A percentile compares a stretch with the other conserved stretches of the same genome.
These are phyloP conservation scores for Tothia fuscella DNA, from an alignment of 2,329 filamentous ascomycete genomes.

Conservation along the genomic window DNA sequence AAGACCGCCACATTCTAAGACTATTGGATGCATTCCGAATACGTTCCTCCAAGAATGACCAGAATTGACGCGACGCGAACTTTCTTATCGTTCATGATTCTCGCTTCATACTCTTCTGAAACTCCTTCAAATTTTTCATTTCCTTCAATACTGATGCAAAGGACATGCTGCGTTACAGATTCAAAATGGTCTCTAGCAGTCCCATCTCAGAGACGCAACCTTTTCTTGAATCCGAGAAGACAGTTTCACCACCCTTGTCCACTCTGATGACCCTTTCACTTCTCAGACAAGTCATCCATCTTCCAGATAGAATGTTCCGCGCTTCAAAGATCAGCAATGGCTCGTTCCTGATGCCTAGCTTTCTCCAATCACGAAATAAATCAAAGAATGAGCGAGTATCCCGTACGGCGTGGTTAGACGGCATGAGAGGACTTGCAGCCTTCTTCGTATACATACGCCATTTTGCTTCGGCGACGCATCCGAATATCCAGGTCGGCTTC, in stretches of 20 bases:
- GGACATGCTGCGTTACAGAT: too few species aligned
- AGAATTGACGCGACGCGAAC: too few species aligned
- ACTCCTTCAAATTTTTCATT: too few species aligned
- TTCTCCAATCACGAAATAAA: neutral
- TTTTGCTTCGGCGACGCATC: slow-evolving; percentile 4
- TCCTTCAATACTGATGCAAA: too few species aligned
- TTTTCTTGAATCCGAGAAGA: neutral
- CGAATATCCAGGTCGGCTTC: slow-evolving; percentile 7
- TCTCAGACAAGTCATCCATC: neutral
- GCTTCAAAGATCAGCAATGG: neutral
- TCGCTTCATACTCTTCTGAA: too few species aligned
- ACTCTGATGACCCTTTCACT: neutral
- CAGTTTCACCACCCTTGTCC: neutral
- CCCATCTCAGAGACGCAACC: too few species aligned
- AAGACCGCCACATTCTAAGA: too few species aligned
- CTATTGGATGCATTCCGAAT: too few species aligned
- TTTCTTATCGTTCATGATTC: too few species aligned
- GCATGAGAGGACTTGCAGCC: slow-evolving; percentile 12
- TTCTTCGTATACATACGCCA: slow-evolving; percentile 13
- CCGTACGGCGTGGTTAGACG: slow-evolving; percentile 13
- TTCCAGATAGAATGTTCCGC: neutral
- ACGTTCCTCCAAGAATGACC: too few species aligned
- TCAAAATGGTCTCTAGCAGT: too few species aligned
- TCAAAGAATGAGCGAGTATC: neutral
- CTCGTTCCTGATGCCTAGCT: neutral